A percentile compares a stretch with the other conserved stretches of the same genome.
Conservation (phyloP, 2,329 filamentous ascomycete genomes). For the Zymoseptoria pseudotritici region DNA sequence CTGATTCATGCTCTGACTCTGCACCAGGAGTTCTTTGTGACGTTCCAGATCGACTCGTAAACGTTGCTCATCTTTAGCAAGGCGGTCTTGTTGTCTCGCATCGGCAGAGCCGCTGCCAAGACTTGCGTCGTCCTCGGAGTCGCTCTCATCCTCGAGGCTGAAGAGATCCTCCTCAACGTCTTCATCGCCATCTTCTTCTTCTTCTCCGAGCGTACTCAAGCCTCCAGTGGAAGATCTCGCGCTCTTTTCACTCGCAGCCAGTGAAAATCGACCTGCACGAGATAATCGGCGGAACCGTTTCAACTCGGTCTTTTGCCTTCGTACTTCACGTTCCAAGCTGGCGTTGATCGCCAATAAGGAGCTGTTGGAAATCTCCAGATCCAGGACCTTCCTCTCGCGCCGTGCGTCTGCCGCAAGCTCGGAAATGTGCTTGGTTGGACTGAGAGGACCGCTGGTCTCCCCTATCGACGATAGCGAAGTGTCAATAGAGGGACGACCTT, state of each 20-base stretch:
- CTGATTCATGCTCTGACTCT: slow-evolving; percentile 92
- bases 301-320: slow-evolving; percentile 83
- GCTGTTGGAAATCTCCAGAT: slow-evolving; percentile 93
- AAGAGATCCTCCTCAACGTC: slow-evolving; percentile 15
- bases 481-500: slow-evolving; percentile 21
- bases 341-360: slow-evolving; percentile 92
- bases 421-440: slow-evolving; percentile 47
- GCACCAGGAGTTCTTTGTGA: slow-evolving; percentile 79
- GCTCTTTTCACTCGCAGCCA: slow-evolving; percentile 35
- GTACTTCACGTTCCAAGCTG: slow-evolving; percentile 80
- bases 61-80: slow-evolving; percentile 71
- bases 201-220: slow-evolving; percentile 27
- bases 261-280: slow-evolving; percentile 66
- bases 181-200: slow-evolving; percentile 30
- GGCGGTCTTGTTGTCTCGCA: slow-evolving; percentile 44
- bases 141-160: slow-evolving; percentile 17
- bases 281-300: slow-evolving; percentile 81
- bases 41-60: slow-evolving; percentile 79
- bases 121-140: slow-evolving; percentile 25
- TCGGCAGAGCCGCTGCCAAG: slow-evolving; percentile 28
- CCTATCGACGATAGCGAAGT: slow-evolving; percentile 19
- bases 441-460: slow-evolving; percentile 21
- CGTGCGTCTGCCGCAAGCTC: slow-evolving; percentile 83
- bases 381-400: slow-evolving; percentile 87
- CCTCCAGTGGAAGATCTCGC: slow-evolving; percentile 27